Evolutionary conservation across 31 red algal species (phyloP), one percentile per base, ranked within the genome.

Genomic region (Odonthalia washingtoniensis): DNA sequence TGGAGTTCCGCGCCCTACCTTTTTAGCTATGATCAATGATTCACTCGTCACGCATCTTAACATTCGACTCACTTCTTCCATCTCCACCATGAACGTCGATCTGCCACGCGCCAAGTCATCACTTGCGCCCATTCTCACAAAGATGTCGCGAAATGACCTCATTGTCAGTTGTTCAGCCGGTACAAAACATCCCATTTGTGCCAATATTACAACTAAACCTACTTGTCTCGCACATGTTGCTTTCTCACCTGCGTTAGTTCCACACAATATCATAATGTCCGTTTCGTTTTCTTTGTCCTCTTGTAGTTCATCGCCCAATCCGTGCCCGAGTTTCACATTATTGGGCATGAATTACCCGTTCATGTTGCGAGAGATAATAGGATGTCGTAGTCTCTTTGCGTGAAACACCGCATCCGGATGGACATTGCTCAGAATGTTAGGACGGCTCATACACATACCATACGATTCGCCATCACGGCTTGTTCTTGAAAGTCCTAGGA

Each of bases 41-140:
- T 87, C 83, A 3, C 35, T 40, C 27, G 89, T 89, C 17, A 94
- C 95, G 61, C 78, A 80, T 46, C 85, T 89, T 45, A 99, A 52
- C 21, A 97, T 93, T 37, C 75, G 66, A 5, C 89, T 87, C 32
- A 92, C 84, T 62, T 99, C 98, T 64, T 85, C 77, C 91, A 99
- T 94, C 87, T 99, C 98, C 42, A 99, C 95, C 89, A 97, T 94
- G 64, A 99, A 99, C 17, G 98, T 99, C 30, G 91, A 94, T 36
- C 89, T 83, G 18, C 94, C 98, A 18, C 90, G 65, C 0, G 86
- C 91, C 62, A 99, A 70, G 46, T 90, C 75, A 74, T 99, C 98
- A 39, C 66, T 75, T 27, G 98, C 94, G 12, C 98, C 98, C 74
- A 97, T 87, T 4, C 98, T 77, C 0, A 91, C 89, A 46, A 97